A percentile compares a stretch with the other conserved stretches of the same genome.
These are phyloP conservation scores for Plasmodium reichenowi DNA, from an alignment of 169 alveolate species.

Conservation along the genomic window DNA sequence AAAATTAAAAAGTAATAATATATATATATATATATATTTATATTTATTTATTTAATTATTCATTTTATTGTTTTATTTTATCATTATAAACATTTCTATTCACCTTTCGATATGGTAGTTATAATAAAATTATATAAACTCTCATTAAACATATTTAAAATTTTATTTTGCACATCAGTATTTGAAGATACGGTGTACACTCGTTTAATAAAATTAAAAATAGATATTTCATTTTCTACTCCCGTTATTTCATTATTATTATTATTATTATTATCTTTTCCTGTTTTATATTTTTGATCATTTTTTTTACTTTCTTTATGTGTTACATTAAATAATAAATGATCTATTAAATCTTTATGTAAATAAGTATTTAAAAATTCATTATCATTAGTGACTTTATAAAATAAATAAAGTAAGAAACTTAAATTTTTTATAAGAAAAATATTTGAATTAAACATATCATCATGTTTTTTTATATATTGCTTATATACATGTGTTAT, in stretches of 20 bases:
- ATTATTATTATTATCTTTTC: background rate
- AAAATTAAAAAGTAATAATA: background rate
- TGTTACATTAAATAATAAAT: constrained; percentile 19
- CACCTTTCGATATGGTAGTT: constrained; percentile 60
- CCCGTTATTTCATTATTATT: constrained; percentile 1
- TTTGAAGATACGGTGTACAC: constrained; percentile 41
- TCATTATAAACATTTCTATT: background rate
- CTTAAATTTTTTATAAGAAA: constrained; percentile 72
- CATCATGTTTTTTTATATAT: constrained; percentile 32
- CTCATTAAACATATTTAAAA: constrained; percentile 44
- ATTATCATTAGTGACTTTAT: constrained; percentile 55
- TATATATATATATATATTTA: background rate
- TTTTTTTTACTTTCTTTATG: background rate
- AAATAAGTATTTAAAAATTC: constrained; percentile 27
- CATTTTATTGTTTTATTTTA: background rate
- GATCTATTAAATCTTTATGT: constrained; percentile 28
- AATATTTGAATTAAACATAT: constrained; percentile 50
- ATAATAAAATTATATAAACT: constrained; percentile 44
- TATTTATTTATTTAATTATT: too few species aligned
- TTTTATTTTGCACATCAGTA: constrained; percentile 27
- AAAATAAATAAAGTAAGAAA: constrained; percentile 57
- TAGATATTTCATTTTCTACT: constrained; percentile 36
- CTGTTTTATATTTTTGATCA: background rate
- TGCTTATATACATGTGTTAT: constrained; percentile 36
- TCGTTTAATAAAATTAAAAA: constrained; percentile 53